Evolutionary conservation across 768 basidiomycete species (phyloP), one percentile per base, ranked within the genome.

Genomic region (Lentinula lateritia): DNA sequence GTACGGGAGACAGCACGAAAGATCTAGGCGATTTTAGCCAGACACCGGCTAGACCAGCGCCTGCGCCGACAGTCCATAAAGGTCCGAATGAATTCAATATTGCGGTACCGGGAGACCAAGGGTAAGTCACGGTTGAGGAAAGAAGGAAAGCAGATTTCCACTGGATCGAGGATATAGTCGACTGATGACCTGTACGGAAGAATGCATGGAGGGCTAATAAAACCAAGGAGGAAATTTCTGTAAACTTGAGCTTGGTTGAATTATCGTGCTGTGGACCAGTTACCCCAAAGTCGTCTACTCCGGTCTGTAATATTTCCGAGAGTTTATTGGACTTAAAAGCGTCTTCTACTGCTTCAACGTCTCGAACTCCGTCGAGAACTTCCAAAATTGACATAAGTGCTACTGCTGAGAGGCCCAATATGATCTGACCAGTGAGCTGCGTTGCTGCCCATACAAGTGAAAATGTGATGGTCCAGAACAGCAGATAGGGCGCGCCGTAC

Each of bases 141-240:
- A 99, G 80, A 34, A 98, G 71, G 73, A 98, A 99, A 6, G 91
- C 95, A 1, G 89, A 75, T 72, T 97, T 97, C 97, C 96, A 99
- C 66, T 98, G 96, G 46, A 99, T 83, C 2, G 92, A 90, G 1
- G 93, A 83, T 42, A 98, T 79, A 3, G 88, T 88, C 1, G 94
- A 82, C 73, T 98, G 95, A 68, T 99, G 97, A 2, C 97, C 96
- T 0, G 95, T 98, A 0, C 84, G 78, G 70, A 90, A 92, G 80
- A 95, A 98, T 7, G 83, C 73, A 53, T 92, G 82, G 42, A 90
- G 73, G 0, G 87, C 89, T 10, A 97, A 78, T 7, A 98, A 80
- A 0, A 89, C 88, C 13, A 98, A 71, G 0, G 89, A 88, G 0
- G 84, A 79, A 23, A 90, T 74, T 62, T 95, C 92, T 6, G 82